Base-by-base conservation (phyloP, 169 alveolate genomes). In the Plasmodium gonderi region DNA sequence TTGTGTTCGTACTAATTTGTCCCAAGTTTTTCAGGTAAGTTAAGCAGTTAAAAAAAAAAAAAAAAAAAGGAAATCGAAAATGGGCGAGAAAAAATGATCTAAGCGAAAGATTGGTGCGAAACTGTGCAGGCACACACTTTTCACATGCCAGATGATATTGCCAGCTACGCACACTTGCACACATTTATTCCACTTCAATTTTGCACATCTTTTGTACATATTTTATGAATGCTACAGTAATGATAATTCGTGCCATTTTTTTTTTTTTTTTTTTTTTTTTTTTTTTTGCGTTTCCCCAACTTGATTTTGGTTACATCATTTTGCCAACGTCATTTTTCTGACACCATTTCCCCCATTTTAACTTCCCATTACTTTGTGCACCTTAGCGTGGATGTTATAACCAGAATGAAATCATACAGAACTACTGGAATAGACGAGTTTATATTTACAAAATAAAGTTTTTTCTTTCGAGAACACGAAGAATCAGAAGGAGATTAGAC, bases 381-480 rank as follows among this genome's bases (percentile, higher is more conserved):
- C 64, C 23, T 17, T 42, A 83, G 92, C 75, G 92, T 20, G 92
- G 92, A 14, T 83, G 65, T 29, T 83, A 83, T 72, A 83, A 72
- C 54, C 92, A 83, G 44, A 72, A 83, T 83, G 92, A 83, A 47
- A 83, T 83, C 31, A 72, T 83, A 72, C 76, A 69, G 64, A 83
- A 83, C 64, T 83, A 83, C 29, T 83, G 92, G 92, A 83, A 83
- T 23, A 83, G 92, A 45, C 31, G 92, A 72, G 76, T 83, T 69
- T 83, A 83, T 38, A 83, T 83, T 69, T 83, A 83, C 60, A 83
- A 83, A 36, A 49, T 83, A 72, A 83, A 83, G 65, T 83, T 83
- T 26, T 83, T 83, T 74, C 77, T 83, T 31, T 83, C 92, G 45
- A 83, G 92, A 72, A 83, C 92, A 17, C 51, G 92, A 36, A 74